Base-by-base conservation (phyloP, 805 yeast species). In the Saccharomycopsis capsularis region DNA sequence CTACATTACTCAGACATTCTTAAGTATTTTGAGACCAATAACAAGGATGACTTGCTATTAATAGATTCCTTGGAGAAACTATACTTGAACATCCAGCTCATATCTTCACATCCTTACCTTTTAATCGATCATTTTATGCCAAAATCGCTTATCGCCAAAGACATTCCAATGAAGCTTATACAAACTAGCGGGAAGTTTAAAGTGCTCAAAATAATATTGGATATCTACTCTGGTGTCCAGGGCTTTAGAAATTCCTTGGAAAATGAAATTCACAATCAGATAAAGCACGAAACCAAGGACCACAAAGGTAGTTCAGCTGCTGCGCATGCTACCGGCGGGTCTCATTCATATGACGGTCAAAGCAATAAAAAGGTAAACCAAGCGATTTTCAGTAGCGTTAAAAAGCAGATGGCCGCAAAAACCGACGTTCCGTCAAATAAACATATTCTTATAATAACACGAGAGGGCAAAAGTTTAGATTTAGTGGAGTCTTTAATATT, bases 1-100 rank as follows among this genome's bases (percentile, higher is more conserved):
- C 69, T 89, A 37, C 98, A 91, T 65, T 91, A 90, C 62, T 79
- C 91, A 30, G 98, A 90, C 61, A 88, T 91, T 50, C 69, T 91
- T 57, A 82, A 88, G 64, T 90, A 83, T 62, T 89, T 86, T 60
- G 95, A 88, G 61, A 66, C 73, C 1, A 65, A 68, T 30, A 67
- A 69, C 47, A 69, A 64, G 38, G 64, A 68, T 42, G 79, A 77
- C 44, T 73, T 73, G 42, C 77, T 85, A 25, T 76, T 85, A 34
- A 69, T 80, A n/a, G 86, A 86, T 59, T 81, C 95, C 0, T 71
- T 91, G 62, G 76, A 79, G 52, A 82, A 86, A 5, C 77, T 95
- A 63, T 76, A 86, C 51, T 65, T 76, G 50, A 89, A 90, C 65
- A 78, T 90, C 40, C 82, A 82, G 61, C 70, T 82, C 23, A 93